phyloP scores from a whole-genome alignment of 1,139 yeast species.

The Kazachstania sp. region DNA sequence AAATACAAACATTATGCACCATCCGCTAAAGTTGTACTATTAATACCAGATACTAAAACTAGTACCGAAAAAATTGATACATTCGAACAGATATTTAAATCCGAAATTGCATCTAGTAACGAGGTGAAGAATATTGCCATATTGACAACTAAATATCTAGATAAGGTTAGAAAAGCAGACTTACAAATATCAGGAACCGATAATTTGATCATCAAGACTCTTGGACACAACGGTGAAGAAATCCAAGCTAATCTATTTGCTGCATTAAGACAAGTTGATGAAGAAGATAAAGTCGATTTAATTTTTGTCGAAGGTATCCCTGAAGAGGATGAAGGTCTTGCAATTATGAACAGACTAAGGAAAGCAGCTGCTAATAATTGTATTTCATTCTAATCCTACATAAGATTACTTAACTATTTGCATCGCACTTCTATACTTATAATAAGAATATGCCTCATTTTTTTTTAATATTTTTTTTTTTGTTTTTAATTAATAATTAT shows the following conservation, averaged over 20 bases:
- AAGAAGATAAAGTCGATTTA: constrained; percentile 43
- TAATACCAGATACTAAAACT: constrained; percentile 32
- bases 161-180: constrained; percentile 1
- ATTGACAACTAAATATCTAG: constrained; percentile 23
- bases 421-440: background rate
- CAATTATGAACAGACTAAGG: constrained; percentile 81
- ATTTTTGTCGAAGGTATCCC: constrained; percentile 68
- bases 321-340: constrained; percentile 72
- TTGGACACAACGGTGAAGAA: constrained; percentile 53
- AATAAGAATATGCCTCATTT: background rate
- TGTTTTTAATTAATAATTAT: background rate
- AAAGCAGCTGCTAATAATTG: constrained; percentile 68
- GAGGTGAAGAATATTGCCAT: constrained; percentile 26
- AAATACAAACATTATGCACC: constrained; percentile 95
- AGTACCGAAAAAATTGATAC: constrained; percentile 8
- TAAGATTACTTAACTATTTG: background rate
- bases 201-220: constrained; percentile 36
- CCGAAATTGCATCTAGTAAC: constrained; percentile 9
- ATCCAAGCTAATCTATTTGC: constrained; percentile 72
- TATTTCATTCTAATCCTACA: constrained; percentile 1
- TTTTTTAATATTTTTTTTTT: no score
- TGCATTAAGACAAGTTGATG: constrained; percentile 64
- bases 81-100: constrained; percentile 9
- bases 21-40: constrained; percentile 69
- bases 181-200: constrained; percentile 5